Percentiles rank a stretch among this genome's conserved stretches.
Evolutionary conservation across 768 basidiomycete genomes (phyloP).

Genomic region (Tricholoma furcatifolium): DNA sequence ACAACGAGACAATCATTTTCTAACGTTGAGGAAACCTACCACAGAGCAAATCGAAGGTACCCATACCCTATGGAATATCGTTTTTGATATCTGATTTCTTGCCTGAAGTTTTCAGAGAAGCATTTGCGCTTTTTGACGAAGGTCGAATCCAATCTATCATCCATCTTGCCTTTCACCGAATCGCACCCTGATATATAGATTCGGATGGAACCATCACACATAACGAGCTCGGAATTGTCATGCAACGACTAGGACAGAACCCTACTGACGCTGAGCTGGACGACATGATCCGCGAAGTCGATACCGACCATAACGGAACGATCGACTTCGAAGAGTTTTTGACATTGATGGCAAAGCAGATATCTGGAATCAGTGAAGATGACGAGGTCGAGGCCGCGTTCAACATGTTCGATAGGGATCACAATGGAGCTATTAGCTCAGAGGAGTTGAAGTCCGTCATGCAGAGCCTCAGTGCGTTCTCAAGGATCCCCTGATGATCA

Average conservation of each 20-base stretch:
- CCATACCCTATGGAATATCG: neutral
- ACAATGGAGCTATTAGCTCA: conserved; percentile 86
- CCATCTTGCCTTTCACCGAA: neutral
- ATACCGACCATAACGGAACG: conserved; percentile 41
- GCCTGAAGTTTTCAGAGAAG: conserved; percentile 20
- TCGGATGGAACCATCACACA: conserved; percentile 50
- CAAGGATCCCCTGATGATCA: neutral
- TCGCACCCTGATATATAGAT: conserved; percentile 25
- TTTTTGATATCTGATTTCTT: neutral
- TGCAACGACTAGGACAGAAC: conserved; percentile 48
- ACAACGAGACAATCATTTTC: neutral
- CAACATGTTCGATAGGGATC: conserved; percentile 90
- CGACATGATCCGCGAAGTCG: conserved; percentile 50
- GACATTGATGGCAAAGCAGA: conserved; percentile 43
- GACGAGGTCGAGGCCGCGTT: conserved; percentile 50
- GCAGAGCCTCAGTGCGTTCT: conserved; percentile 77
- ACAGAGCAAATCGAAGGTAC: conserved; percentile 16
- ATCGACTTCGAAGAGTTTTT: conserved; percentile 50
- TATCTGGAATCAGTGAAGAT: conserved; percentile 38
- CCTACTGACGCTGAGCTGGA: conserved; percentile 48
- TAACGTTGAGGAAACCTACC: neutral
- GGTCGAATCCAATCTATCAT: conserved; percentile 11
- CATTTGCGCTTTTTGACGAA: conserved; percentile 24
- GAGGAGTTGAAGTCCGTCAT: conserved; percentile 93
- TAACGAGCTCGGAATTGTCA: conserved; percentile 46